Conservation (phyloP, 805 yeast species). For the Schwanniomyces polymorphus region DNA sequence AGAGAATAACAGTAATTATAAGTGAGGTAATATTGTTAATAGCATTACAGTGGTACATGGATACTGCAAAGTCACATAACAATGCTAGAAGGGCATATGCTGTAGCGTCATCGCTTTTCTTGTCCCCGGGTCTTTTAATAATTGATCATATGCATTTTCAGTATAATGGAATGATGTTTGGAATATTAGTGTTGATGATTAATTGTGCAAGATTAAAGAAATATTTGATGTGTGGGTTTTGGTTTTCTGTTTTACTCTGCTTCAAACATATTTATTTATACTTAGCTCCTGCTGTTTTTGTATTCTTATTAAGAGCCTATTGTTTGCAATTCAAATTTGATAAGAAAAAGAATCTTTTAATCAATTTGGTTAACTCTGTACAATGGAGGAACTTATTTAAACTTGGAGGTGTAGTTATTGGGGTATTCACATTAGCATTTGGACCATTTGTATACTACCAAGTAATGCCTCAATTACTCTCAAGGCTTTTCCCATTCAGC, state of each 20-base stretch:
- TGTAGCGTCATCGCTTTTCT: conserved; percentile 74
- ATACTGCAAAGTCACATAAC: conserved; percentile 38
- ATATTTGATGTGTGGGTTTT: conserved; percentile 60
- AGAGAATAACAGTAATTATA: conserved; percentile 74
- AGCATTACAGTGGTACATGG: conserved; percentile 71
- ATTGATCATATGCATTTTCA: conserved; percentile 97
- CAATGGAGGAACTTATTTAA: conserved; percentile 61
- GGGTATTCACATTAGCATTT: conserved; percentile 67
- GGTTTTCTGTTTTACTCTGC: conserved; percentile 78
- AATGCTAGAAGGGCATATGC: conserved; percentile 59
- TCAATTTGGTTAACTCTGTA: conserved; percentile 34
- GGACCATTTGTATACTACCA: conserved; percentile 69
- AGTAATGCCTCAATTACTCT: conserved; percentile 62
- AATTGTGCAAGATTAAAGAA: conserved; percentile 63
- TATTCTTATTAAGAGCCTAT: conserved; percentile 71
- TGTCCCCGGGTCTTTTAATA: conserved; percentile 87
- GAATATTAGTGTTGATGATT: conserved; percentile 72
- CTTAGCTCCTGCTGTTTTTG: conserved; percentile 91
- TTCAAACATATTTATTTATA: conserved; percentile 93
- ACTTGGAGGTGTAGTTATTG: conserved; percentile 62
- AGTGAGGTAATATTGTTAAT: conserved; percentile 72
- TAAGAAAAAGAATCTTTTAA: conserved; percentile 18
- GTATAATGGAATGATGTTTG: conserved; percentile 92
- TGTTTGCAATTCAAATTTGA: conserved; percentile 49
- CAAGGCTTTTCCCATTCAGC: conserved; percentile 86